These are phyloP conservation scores for Apophysomyces trapeziformis DNA, from an alignment of 371 early-diverging fungal genomes.

Conservation along the genomic window DNA sequence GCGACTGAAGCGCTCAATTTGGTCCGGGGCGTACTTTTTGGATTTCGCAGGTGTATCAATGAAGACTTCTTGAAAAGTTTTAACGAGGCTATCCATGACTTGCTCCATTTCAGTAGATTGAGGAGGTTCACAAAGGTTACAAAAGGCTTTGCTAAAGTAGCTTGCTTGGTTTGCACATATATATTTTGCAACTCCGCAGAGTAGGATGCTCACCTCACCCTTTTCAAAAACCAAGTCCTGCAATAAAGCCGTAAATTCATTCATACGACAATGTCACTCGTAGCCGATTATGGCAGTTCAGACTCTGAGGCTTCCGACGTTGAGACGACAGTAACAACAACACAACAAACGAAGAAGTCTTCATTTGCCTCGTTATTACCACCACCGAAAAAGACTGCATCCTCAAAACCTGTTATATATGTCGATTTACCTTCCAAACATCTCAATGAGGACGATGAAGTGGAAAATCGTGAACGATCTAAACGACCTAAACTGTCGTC, in stretches of 20 bases:
- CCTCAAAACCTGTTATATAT: conserved; percentile 29
- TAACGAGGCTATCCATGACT: too few relatives aligned
- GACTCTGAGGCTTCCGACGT: conserved; percentile 25
- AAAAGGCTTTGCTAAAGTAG: too few relatives aligned
- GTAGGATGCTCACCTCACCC: too few relatives aligned
- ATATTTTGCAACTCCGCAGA: too few relatives aligned
- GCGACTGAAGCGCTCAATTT: background rate
- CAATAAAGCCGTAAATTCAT: background rate
- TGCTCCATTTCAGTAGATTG: too few relatives aligned
- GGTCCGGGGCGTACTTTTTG: too few relatives aligned
- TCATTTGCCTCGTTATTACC: conserved; percentile 19
- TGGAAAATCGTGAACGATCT: conserved; percentile 19
- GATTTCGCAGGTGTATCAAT: too few relatives aligned
- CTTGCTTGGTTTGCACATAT: too few relatives aligned
- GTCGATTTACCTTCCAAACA: conserved; percentile 33
- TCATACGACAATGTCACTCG: conserved; percentile 20
- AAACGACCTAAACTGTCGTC: conserved; percentile 28
- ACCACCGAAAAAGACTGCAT: conserved; percentile 19
- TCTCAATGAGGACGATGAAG: conserved; percentile 26
- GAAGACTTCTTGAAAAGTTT: too few relatives aligned
- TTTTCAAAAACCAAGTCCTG: too few relatives aligned
- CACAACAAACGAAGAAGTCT: conserved; percentile 4
- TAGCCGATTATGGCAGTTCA: conserved; percentile 24
- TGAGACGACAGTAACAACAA: conserved; percentile 11
- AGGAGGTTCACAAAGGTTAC: too few relatives aligned